Evolutionary conservation across 345 rosid genomes (phyloP).

Genomic region (Diplotaxis tenuifolia): DNA sequence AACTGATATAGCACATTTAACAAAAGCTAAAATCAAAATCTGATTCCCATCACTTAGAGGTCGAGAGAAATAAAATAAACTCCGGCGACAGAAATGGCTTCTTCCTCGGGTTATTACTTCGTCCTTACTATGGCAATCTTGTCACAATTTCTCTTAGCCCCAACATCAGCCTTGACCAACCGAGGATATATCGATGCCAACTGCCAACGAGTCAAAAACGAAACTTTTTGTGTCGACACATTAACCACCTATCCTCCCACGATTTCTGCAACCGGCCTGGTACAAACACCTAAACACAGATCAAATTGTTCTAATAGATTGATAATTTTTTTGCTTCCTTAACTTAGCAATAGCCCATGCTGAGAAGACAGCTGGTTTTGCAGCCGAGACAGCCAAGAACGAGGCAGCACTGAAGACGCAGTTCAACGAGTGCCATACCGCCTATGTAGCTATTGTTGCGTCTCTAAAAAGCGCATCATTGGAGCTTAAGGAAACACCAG

Average conservation of each 20-base stretch:
- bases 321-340: not conserved
- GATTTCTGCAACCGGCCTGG: conserved; percentile 19
- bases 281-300: conserved; percentile 3
- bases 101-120: conserved; percentile 3
- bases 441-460: conserved; percentile 19
- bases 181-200: conserved; percentile 19
- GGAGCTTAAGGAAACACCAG: conserved; percentile 17
- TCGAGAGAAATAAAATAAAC: not conserved
- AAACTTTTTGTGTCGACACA: conserved; percentile 21
- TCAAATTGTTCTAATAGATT: not conserved
- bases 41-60: not conserved
- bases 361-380: conserved; percentile 20
- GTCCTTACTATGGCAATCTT: conserved; percentile 24
- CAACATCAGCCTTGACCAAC: not conserved
- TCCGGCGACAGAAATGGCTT: conserved; percentile 26
- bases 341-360: conserved; percentile 21
- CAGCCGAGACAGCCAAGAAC: conserved; percentile 12
- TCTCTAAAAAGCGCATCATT: conserved; percentile 20
- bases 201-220: conserved; percentile 18
- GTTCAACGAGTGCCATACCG: conserved; percentile 24
- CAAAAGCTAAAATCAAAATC: conserved; percentile 25
- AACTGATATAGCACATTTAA: not conserved
- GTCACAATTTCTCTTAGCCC: conserved; percentile 21
- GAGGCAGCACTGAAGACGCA: not conserved
- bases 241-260: conserved; percentile 25